Evolutionary conservation across 2,329 filamentous ascomycete species (phyloP), one percentile per base, ranked within the genome.

Genomic region (Aspergillus cejpii): DNA sequence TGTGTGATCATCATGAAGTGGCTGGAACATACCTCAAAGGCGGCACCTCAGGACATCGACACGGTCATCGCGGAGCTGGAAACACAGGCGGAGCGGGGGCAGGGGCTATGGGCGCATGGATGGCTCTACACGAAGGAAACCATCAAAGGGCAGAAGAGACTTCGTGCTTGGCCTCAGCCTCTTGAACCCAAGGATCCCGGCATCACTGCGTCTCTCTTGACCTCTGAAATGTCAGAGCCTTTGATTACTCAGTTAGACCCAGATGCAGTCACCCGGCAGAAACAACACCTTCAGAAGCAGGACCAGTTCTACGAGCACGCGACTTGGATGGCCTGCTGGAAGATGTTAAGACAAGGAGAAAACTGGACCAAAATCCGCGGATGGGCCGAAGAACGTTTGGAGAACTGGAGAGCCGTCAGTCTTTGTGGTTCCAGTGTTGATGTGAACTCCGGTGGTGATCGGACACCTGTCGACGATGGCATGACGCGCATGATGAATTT

Each of bases 281-380:
- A 76, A 39, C 80, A 86, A 43, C 80, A 77, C 39, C 73, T 97
- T 31, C 85, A 94, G 61, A 79, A 82, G 19, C 81, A 90, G 57
- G 92, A 98, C 61, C 82, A 88, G 53, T 90, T 83, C 58, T 92
- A 91, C 51, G 92, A 98, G 69, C 80, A 84, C 42, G 85, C 89
- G 2, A 86, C 94, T 37, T 97, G 92, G 90, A 77, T 90, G 49
- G 85, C 87, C n/a, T 92, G 87, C 67, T 97, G 89, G 72, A 88
- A 95, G 64, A 86, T 95, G 74, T 74, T 98, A 41, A 82, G 91
- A 39, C 81, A 89, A 37, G 92, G 92, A n/a, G 83, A 81, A 53
- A 80, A 76, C 49, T 80, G 85, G 69, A 69, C 77, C 6, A 79
- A 85, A 28, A 85, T 97, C 51, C 79, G 81, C 43, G 85, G 90